Conservation (phyloP, 768 basidiomycete genomes). For the Coprinopsis sp. region DNA sequence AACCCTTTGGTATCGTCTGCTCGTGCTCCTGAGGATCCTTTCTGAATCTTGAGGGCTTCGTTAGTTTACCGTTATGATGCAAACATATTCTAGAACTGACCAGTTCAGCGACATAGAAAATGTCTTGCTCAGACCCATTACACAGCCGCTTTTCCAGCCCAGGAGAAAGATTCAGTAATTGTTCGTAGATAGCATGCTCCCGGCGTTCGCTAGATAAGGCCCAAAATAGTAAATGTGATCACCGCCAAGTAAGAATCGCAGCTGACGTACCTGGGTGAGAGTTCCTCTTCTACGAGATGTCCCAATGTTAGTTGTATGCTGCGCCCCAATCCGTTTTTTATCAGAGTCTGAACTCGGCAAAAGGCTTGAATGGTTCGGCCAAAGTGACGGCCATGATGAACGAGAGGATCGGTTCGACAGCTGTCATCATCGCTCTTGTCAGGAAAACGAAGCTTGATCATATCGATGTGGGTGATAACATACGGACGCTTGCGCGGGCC, state of each 20-base stretch:
- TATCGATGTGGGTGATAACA: no score
- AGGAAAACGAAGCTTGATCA: no score
- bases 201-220: neutral
- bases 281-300: neutral
- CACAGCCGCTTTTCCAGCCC: neutral
- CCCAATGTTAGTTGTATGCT: neutral
- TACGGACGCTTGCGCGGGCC: no score
- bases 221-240: neutral
- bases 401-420: no score
- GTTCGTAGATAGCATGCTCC: neutral
- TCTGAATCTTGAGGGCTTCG: conserved; percentile 9
- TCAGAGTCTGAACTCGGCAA: neutral
- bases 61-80: neutral
- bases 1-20: conserved; percentile 7
- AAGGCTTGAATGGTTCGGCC: neutral
- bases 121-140: neutral
- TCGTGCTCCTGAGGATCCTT: conserved; percentile 7
- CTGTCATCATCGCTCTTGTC: no score
- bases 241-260: neutral
- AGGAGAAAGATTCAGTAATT: neutral
- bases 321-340: neutral
- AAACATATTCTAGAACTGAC: neutral
- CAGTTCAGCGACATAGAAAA: neutral
- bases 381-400: neutral
- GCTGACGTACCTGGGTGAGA: neutral